phyloP scores from a whole-genome alignment of 257 asterid species.

The Anisodus tanguticus region DNA sequence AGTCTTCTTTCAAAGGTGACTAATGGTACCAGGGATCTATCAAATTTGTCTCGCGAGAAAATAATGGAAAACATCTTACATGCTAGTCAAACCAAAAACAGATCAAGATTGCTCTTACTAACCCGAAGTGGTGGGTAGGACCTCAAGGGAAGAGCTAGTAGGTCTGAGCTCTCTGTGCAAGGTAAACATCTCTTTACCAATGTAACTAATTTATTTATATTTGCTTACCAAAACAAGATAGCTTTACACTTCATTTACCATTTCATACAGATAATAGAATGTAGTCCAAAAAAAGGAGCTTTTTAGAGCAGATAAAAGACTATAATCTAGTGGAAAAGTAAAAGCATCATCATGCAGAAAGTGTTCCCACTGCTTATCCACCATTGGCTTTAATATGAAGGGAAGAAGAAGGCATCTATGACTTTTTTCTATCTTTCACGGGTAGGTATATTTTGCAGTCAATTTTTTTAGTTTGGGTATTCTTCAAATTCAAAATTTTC shows the following conservation, averaged over 20 bases:
- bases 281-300: neutral
- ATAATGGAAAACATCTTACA: neutral
- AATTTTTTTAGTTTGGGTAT: neutral
- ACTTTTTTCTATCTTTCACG: neutral
- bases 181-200: neutral
- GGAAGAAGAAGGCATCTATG: neutral
- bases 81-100: neutral
- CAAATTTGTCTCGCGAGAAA: neutral
- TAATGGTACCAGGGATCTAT: constrained; percentile 4
- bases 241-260: neutral
- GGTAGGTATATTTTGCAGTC: neutral
- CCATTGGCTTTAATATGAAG: neutral
- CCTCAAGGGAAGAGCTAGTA: neutral
- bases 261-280: neutral
- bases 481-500: too few relatives aligned
- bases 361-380: neutral
- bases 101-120: neutral
- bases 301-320: neutral
- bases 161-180: neutral
- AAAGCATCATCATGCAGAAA: neutral
- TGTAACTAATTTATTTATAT: neutral
- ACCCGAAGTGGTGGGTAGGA: neutral
- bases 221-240: neutral
- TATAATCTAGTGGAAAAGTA: neutral
- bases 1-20: neutral